A percentile compares a stretch with the other conserved stretches of the same genome.
These are phyloP conservation scores for Speleostelium caveatum DNA, from an alignment of 78 protist genomes.

Conservation along the genomic window DNA sequence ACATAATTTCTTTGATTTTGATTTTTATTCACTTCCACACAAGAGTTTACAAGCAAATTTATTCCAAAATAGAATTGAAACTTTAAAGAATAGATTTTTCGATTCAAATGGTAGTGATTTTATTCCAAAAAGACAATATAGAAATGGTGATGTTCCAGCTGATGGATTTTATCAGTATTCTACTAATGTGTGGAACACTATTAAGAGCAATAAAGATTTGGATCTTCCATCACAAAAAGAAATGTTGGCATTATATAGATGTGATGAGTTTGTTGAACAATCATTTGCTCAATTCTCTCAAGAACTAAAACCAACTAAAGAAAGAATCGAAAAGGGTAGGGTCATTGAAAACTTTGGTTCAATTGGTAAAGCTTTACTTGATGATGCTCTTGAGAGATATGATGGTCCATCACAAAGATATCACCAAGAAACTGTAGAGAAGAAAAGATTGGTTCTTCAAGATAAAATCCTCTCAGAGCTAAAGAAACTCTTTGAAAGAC, in stretches of 20 bases:
- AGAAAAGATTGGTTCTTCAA: slow-evolving; percentile 28
- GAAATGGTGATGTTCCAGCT: slow-evolving; percentile 83
- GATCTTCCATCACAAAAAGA: slow-evolving; percentile 94
- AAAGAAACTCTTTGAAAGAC: slow-evolving; percentile 47
- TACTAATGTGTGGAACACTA: slow-evolving; percentile 87
- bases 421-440: slow-evolving; percentile 43
- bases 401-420: slow-evolving; percentile 42
- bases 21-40: slow-evolving; percentile 89
- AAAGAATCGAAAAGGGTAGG: slow-evolving; percentile 54
- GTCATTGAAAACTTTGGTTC: slow-evolving; percentile 49
- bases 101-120: slow-evolving; percentile 13
- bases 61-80: slow-evolving; percentile 54
- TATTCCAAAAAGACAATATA: slow-evolving; percentile 70
- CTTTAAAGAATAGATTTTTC: slow-evolving; percentile 69
- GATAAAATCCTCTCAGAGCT: slow-evolving; percentile 28
- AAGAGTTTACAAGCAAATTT: slow-evolving; percentile 34
- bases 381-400: slow-evolving; percentile 7
- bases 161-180: slow-evolving; percentile 88
- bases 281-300: slow-evolving; percentile 14
- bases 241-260: slow-evolving; percentile 92
- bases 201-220: slow-evolving; percentile 91
- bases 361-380: slow-evolving; percentile 1
- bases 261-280: slow-evolving; percentile 88
- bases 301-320: slow-evolving; percentile 48
- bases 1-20: slow-evolving; percentile 88